Evolutionary conservation across 345 rosid species (phyloP).

Genomic region (Dovyalis caffra): DNA sequence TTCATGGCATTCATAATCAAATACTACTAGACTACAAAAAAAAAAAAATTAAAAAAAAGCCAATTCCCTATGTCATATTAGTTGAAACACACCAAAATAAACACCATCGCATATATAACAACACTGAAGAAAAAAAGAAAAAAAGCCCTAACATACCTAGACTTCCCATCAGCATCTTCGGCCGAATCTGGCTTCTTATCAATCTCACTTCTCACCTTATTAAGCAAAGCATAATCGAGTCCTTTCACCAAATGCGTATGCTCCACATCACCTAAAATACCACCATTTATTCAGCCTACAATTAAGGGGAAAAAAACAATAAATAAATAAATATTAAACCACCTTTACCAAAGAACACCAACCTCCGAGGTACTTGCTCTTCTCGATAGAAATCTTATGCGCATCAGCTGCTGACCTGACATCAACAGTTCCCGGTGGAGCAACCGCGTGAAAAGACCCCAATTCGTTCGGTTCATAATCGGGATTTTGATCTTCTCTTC

Average conservation of each 20-base stretch:
- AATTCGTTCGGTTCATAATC: constrained; percentile 83
- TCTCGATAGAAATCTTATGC: constrained; percentile 81
- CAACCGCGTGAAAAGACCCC: constrained; percentile 92
- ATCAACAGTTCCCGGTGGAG: constrained; percentile 90
- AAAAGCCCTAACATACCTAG: constrained; percentile 48
- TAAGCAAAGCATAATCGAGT: constrained; percentile 86
- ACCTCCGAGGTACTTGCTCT: constrained; percentile 99
- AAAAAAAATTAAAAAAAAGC: too few relatives aligned
- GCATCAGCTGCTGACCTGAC: constrained; percentile 64
- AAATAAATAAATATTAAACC: not conserved
- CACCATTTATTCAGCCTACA: constrained; percentile 12
- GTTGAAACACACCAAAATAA: too few relatives aligned
- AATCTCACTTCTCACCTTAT: constrained; percentile 92
- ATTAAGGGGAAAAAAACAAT: not conserved
- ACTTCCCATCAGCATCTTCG: constrained; percentile 59
- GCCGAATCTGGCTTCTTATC: constrained; percentile 78
- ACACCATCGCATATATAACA: not conserved
- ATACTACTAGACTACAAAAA: too few relatives aligned
- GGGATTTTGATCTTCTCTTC: constrained; percentile 95
- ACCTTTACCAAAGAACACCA: constrained; percentile 15
- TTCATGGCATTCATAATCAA: too few relatives aligned
- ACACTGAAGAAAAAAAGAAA: not conserved
- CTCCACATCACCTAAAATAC: constrained; percentile 75
- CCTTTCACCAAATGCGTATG: constrained; percentile 99
- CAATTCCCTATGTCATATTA: too few relatives aligned